A percentile compares a stretch with the other conserved stretches of the same genome.
These are phyloP conservation scores for Isoetes taiwanensis DNA, from an alignment of 75 land plant species.

Conservation along the genomic window DNA sequence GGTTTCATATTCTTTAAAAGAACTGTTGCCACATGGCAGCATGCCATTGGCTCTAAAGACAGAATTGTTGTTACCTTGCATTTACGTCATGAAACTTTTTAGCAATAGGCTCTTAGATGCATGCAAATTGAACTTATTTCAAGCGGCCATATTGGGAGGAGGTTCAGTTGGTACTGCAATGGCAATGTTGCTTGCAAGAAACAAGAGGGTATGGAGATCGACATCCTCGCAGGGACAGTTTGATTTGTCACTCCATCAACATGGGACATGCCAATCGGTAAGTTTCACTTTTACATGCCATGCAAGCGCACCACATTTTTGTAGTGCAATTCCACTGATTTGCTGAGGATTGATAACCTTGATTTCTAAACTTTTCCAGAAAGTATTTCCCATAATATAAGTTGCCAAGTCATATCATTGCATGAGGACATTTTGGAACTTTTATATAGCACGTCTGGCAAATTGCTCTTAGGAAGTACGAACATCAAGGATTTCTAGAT, in stretches of 20 bases:
- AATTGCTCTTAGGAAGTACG: too few relatives aligned
- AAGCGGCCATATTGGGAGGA: slow-evolving; percentile 84
- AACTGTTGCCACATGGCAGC: too few relatives aligned
- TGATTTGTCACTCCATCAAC: slow-evolving; percentile 56
- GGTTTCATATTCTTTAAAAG: too few relatives aligned
- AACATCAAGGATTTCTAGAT: too few relatives aligned
- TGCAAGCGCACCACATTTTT: too few relatives aligned
- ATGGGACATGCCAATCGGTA: slow-evolving; percentile 45
- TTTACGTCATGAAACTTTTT: too few relatives aligned
- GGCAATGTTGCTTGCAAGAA: slow-evolving; percentile 66
- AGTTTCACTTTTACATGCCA: not conserved
- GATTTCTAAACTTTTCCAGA: slow-evolving; percentile 18
- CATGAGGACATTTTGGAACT: too few relatives aligned
- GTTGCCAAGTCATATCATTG: slow-evolving; percentile 59
- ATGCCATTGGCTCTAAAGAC: too few relatives aligned
- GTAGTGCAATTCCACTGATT: not conserved
- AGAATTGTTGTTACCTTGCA: too few relatives aligned
- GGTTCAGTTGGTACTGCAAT: slow-evolving; percentile 95
- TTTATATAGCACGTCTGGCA: too few relatives aligned
- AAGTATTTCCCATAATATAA: slow-evolving; percentile 69
- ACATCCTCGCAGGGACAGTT: slow-evolving; percentile 55
- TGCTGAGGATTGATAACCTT: not conserved
- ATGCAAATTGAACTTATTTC: not conserved
- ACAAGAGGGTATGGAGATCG: slow-evolving; percentile 69
- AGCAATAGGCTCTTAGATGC: too few relatives aligned